These are phyloP conservation scores for Chrysoporthe puriensis DNA, from an alignment of 2,329 filamentous ascomycete species.

Conservation along the genomic window DNA sequence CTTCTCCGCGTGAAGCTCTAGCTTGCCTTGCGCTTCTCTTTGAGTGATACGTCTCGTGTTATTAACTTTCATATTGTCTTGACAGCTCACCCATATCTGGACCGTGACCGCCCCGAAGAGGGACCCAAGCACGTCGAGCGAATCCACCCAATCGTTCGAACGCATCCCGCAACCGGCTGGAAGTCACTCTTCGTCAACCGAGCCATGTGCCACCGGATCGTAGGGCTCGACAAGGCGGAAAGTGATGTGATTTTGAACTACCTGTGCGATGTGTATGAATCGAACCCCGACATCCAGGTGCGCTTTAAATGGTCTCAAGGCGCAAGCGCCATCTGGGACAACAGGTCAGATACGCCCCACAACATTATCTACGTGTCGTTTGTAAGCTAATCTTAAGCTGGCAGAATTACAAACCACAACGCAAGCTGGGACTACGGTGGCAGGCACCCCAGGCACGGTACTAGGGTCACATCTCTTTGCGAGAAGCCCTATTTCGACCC, in stretches of 20 bases:
- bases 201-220: slow-evolving; percentile 68
- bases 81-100: slow-evolving; percentile 65
- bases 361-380: too few relatives aligned
- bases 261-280: slow-evolving; percentile 69
- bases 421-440: slow-evolving; percentile 76
- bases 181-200: slow-evolving; percentile 75
- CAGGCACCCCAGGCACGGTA: slow-evolving; percentile 69
- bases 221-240: slow-evolving; percentile 70
- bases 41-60: not conserved
- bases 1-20: too few relatives aligned
- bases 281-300: slow-evolving; percentile 72
- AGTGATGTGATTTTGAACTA: slow-evolving; percentile 70
- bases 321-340: slow-evolving; percentile 73
- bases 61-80: not conserved
- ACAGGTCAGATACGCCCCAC: slow-evolving; percentile 49
- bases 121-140: slow-evolving; percentile 71
- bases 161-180: slow-evolving; percentile 75
- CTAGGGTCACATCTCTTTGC: slow-evolving; percentile 69
- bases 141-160: slow-evolving; percentile 68
- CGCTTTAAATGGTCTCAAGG: slow-evolving; percentile 71
- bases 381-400: not conserved
- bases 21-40: too few relatives aligned
- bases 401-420: slow-evolving; percentile 72
- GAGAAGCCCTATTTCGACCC: slow-evolving; percentile 72
- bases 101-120: slow-evolving; percentile 61